Percentiles rank a stretch among this genome's conserved stretches.
Evolutionary conservation across 345 rosid genomes (phyloP).

Genomic region (Xanthoceras sorbifolium): DNA sequence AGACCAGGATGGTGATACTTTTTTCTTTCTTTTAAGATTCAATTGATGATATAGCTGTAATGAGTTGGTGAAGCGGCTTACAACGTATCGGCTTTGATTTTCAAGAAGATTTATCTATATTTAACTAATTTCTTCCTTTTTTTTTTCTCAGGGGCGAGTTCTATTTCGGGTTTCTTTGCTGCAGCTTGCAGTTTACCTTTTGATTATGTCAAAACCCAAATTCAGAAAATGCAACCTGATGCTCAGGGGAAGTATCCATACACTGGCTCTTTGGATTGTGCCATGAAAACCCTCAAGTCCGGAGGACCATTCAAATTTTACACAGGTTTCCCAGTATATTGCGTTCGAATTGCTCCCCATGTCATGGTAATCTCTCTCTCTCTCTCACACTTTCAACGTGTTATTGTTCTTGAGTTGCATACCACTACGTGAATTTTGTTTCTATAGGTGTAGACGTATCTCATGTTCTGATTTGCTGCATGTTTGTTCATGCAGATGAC

Average conservation of each 20-base stretch:
- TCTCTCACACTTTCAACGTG: not conserved
- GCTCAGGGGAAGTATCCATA: conserved; percentile 90
- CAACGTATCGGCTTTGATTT: not conserved
- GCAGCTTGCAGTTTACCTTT: conserved; percentile 96
- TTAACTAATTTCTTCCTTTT: conserved; percentile 4
- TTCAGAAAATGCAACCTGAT: conserved; percentile 99
- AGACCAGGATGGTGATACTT: not conserved
- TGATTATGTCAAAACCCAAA: conserved; percentile 96
- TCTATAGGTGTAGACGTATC: not conserved
- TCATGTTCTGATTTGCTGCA: conserved; percentile 7
- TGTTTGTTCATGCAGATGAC: conserved; percentile 72
- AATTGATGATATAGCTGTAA: not conserved
- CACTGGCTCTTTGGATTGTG: conserved; percentile 88
- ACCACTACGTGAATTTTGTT: not conserved
- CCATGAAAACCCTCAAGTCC: conserved; percentile 69
- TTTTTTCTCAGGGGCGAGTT: conserved; percentile 74
- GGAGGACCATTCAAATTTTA: conserved; percentile 94
- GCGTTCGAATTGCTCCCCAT: conserved; percentile 95
- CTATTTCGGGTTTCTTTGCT: conserved; percentile 89
- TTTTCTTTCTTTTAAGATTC: not conserved
- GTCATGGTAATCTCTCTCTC: conserved; percentile 71
- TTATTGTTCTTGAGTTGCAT: not conserved
- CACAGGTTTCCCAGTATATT: conserved; percentile 96
- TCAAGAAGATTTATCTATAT: not conserved
- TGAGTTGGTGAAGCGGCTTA: not conserved